Conservation (phyloP, 2,329 filamentous ascomycete genomes). For the Endocalyx cinctus region DNA sequence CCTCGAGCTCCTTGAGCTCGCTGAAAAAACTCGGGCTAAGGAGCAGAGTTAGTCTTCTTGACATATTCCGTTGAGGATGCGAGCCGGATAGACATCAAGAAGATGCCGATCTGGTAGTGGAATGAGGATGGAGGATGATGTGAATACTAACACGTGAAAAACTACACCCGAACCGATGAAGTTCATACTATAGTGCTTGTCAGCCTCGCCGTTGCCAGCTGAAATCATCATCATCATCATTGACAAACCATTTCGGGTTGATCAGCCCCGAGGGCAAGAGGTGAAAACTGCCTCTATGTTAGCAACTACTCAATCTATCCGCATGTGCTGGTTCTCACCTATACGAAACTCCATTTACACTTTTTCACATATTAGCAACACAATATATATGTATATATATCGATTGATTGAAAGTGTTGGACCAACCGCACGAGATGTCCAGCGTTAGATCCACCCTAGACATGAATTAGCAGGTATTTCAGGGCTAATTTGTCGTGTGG, state of each 20-base stretch:
- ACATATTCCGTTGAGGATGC: no score
- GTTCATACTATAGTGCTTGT: no score
- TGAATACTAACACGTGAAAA: no score
- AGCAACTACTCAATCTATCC: neutral
- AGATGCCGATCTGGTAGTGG: no score
- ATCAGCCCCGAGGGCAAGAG: slow-evolving; percentile 67
- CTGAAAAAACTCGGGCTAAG: slow-evolving; percentile 63
- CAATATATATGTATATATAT: neutral
- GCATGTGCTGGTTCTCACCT: slow-evolving; percentile 1
- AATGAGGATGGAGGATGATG: no score
- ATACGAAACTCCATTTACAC: slow-evolving; percentile 2
- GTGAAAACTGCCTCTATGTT: slow-evolving; percentile 30
- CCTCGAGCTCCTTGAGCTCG: slow-evolving; percentile 56
- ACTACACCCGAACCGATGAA: slow-evolving; percentile 65
- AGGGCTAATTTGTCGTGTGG: neutral
- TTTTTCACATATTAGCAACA: slow-evolving; percentile 1
- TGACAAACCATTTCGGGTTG: slow-evolving; percentile 62
- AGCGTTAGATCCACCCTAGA: slow-evolving; percentile 2
- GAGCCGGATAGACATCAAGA: no score
- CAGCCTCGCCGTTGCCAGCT: no score
- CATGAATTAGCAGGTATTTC: neutral
- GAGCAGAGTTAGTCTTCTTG: no score
- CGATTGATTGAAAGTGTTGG: neutral
- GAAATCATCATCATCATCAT: no score
- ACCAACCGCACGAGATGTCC: slow-evolving; percentile 1